Percentiles rank a stretch among this genome's conserved stretches.
These are phyloP conservation scores for Aureobasidium sp. DNA, from an alignment of 2,329 filamentous ascomycete genomes.

Conservation along the genomic window DNA sequence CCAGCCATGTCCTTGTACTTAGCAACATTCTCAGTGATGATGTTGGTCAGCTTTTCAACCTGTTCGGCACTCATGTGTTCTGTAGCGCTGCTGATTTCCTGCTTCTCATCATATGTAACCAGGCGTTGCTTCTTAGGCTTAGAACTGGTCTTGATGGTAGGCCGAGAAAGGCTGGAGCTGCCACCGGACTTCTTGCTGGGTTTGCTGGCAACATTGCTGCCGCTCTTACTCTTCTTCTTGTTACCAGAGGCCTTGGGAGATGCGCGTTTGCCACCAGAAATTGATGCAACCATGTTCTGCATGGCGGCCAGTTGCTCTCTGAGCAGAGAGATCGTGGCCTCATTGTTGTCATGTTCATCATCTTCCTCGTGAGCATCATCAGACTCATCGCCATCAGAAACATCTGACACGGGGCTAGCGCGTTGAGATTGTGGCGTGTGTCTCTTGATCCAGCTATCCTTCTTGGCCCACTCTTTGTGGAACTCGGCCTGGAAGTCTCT, in stretches of 20 bases:
- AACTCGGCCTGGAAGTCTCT: conserved; percentile 68
- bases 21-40: conserved; percentile 79
- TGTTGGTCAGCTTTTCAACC: conserved; percentile 71
- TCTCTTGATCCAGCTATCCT: conserved; percentile 70
- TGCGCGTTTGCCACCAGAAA: conserved; percentile 45
- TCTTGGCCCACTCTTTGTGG: conserved; percentile 65
- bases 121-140: conserved; percentile 55
- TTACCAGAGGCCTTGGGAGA: conserved; percentile 35
- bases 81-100: conserved; percentile 60
- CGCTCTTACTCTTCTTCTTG: conserved; percentile 35
- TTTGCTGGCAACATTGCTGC: conserved; percentile 19
- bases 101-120: conserved; percentile 74
- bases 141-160: conserved; percentile 31
- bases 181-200: conserved; percentile 29
- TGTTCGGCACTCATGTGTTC: conserved; percentile 64
- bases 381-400: conserved; percentile 61
- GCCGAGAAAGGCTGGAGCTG: conserved; percentile 17
- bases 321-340: conserved; percentile 58
- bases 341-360: conserved; percentile 29
- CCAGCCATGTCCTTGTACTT: conserved; percentile 55
- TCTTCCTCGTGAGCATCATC: conserved; percentile 52
- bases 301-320: conserved; percentile 55
- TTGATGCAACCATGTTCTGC: conserved; percentile 29
- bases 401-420: conserved; percentile 56
- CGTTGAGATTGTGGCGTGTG: conserved; percentile 60